A percentile compares a stretch with the other conserved stretches of the same genome.
phyloP scores from a whole-genome alignment of 176 grass and related monocot genomes.

The Elymus sibiricus region DNA sequence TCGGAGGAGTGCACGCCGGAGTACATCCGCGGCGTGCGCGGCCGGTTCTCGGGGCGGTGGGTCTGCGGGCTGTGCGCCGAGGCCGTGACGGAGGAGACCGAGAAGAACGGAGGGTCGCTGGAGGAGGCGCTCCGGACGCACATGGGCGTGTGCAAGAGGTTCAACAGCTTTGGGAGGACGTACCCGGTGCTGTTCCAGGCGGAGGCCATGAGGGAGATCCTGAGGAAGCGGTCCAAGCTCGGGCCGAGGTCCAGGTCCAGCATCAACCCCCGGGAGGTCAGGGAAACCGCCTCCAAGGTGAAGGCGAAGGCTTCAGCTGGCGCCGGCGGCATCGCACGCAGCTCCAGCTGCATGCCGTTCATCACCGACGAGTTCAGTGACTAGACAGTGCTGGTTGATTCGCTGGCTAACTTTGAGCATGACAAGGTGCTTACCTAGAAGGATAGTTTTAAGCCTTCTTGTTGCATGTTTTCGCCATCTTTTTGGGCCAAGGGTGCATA shows the following conservation, averaged over 20 bases:
- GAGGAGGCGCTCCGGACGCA: conserved; percentile 56
- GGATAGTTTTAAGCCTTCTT: background rate
- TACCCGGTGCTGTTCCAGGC: conserved; percentile 87
- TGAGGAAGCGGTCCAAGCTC: conserved; percentile 67
- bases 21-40: conserved; percentile 67
- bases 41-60: conserved; percentile 68
- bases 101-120: conserved; percentile 31
- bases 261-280: conserved; percentile 53
- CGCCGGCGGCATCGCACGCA: conserved; percentile 36
- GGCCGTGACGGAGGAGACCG: conserved; percentile 68
- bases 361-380: conserved; percentile 52
- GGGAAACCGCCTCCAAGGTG: background rate
- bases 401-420: background rate
- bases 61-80: conserved; percentile 70
- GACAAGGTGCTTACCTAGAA: background rate
- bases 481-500: conserved; percentile 22
- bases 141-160: conserved; percentile 63
- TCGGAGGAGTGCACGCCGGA: conserved; percentile 86
- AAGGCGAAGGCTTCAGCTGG: background rate
- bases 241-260: conserved; percentile 45
- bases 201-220: conserved; percentile 84
- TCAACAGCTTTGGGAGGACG: conserved; percentile 71
- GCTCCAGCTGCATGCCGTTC: conserved; percentile 90
- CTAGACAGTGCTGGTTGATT: background rate
- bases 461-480: background rate